Base-by-base conservation (phyloP, 305 asterid species). In the Caryopteris hybrid region DNA sequence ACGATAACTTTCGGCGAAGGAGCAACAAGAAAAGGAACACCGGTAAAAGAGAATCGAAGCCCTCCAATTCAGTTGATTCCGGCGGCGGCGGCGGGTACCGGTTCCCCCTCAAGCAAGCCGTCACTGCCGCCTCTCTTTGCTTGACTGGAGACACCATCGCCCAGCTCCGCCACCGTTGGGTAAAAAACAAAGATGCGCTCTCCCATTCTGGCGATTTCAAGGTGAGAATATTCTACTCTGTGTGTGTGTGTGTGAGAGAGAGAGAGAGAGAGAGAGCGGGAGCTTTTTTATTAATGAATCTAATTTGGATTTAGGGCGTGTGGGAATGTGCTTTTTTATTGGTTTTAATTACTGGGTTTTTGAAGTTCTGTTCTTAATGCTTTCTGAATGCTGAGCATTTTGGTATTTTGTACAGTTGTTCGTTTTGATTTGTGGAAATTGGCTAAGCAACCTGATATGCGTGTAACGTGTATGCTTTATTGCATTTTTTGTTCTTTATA, bases 141-240 rank as follows among this genome's bases (percentile, higher is more conserved):
- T 78, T 89, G 66, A 77, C 90, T 61, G 96, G 96, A 22, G 96
- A 89, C 83, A 81, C 96, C 81, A 72, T 85, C 20, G 94, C 96
- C 55, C 96, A 89, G 82, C 77, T 89, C 75, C 79, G 76, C 61
- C 83, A 75, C 68, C 82, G 88, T 4, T 88, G 89, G 89, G 75
- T 81, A 74, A 69, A 48, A 50, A 79, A 74, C 38, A 77, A 74
- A 65, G 73, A 73, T 17, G 33, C 53, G 13, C 64, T 61, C 18
- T 62, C 81, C 69, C 16, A 67, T 47, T 58, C 79, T 29, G 65
- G 50, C 14, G 75, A 76, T 61, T 48, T 72, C 45, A 81, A 81
- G 83, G 88, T 83, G 9, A 22, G 48, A 45, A 27, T 29, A 2
- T 33, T 9, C 25, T 13, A 10, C 23, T 13, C 4, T 45, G 11